A percentile compares a stretch with the other conserved stretches of the same genome.
These are phyloP conservation scores for Irpex sp. DNA, from an alignment of 1,284 basidiomycete species.

Conservation along the genomic window DNA sequence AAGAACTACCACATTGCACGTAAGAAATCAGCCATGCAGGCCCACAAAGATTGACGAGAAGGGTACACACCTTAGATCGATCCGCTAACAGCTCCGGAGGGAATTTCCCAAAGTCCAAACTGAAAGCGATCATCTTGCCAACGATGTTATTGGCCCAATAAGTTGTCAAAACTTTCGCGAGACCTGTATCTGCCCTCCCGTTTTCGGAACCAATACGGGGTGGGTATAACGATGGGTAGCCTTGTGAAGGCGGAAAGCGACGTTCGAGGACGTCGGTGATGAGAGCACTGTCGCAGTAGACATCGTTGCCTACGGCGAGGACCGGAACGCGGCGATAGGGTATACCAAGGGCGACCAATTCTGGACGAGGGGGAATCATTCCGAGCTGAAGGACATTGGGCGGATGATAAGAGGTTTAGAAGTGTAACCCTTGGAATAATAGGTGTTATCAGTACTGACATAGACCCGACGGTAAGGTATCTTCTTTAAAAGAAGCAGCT, in stretches of 20 bases:
- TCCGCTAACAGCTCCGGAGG: not conserved
- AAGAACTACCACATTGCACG: conserved; percentile 16
- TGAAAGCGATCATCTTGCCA: not conserved
- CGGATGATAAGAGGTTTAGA: no score
- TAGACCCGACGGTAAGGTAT: conserved; percentile 23
- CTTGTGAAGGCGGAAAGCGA: not conserved
- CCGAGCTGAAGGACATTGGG: no score
- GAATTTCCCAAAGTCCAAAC: not conserved
- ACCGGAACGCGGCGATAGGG: conserved; percentile 51
- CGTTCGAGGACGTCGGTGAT: conserved; percentile 37
- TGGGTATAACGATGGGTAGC: not conserved
- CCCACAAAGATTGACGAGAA: no score
- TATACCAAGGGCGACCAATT: conserved; percentile 36
- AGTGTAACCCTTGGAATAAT: no score
- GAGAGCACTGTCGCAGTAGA: conserved; percentile 48
- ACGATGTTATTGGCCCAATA: not conserved
- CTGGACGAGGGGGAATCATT: not conserved
- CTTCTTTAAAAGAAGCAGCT: no score
- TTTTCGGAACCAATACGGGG: not conserved
- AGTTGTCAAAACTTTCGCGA: not conserved
- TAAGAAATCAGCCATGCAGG: no score
- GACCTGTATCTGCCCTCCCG: not conserved
- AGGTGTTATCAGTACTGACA: conserved; percentile 13
- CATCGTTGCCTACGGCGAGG: conserved; percentile 51
- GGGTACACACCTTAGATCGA: conserved; percentile 16